Conservation (phyloP, 495 filamentous ascomycete species). For the Neurospora tetraspora region DNA sequence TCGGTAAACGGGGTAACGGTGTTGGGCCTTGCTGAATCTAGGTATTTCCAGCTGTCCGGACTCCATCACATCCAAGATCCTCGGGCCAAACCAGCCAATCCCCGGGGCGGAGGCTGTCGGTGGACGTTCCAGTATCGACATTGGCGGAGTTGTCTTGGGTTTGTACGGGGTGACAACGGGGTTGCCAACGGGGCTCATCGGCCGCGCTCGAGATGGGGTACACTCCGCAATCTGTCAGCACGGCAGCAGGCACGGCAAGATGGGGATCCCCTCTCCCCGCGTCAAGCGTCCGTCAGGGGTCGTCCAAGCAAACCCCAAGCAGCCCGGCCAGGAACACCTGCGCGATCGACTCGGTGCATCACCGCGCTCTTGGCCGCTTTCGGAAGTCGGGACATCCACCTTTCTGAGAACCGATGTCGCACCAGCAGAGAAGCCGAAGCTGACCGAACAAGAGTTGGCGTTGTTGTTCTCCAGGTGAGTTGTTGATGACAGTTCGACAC, state of each 20-base stretch:
- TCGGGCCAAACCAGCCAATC: slow-evolving; percentile 3
- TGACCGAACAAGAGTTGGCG: neutral
- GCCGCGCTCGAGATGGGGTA: neutral
- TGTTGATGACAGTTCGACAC: neutral
- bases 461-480: neutral
- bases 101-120: neutral
- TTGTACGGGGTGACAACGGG: neutral
- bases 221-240: neutral
- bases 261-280: neutral
- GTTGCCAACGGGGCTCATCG: neutral
- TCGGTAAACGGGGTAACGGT: neutral
- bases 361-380: neutral
- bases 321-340: neutral
- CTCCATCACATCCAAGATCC: slow-evolving; percentile 7
- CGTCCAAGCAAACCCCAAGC: neutral
- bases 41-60: slow-evolving; percentile 6
- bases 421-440: neutral
- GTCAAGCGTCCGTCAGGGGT: neutral
- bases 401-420: neutral
- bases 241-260: neutral
- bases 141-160: neutral
- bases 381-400: neutral
- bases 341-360: neutral
- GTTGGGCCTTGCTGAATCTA: neutral
- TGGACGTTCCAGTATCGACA: neutral